Conservation (phyloP, 305 asterid species). For the Ajuga reptans region DNA sequence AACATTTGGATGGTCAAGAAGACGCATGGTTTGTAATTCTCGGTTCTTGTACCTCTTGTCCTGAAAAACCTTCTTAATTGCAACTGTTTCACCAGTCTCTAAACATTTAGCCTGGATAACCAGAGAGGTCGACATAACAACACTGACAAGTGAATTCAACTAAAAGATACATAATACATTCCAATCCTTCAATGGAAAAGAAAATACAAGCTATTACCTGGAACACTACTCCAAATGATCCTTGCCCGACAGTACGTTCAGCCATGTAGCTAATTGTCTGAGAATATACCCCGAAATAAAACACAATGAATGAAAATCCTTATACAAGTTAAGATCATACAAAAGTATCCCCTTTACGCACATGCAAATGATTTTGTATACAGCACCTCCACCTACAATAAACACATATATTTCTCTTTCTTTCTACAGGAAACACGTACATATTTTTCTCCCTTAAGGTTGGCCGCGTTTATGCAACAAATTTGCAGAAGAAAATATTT, state of each 20-base stretch:
- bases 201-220: slow-evolving; percentile 37
- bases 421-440: neutral
- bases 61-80: slow-evolving; percentile 4
- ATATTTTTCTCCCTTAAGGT: neutral
- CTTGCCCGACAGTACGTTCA: slow-evolving; percentile 77
- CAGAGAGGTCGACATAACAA: neutral
- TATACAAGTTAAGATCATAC: neutral
- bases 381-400: neutral
- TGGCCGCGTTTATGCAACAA: neutral
- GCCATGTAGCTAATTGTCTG: slow-evolving; percentile 71
- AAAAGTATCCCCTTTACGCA: neutral
- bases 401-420: neutral
- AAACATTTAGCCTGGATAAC: neutral
- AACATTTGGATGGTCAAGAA: slow-evolving; percentile 10
- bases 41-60: slow-evolving; percentile 6
- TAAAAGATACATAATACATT: neutral
- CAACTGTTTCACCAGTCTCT: neutral
- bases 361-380: slow-evolving; percentile 1
- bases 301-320: neutral
- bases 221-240: slow-evolving; percentile 77
- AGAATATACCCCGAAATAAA: neutral
- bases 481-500: neutral
- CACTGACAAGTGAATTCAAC: neutral
- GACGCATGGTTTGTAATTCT: neutral
- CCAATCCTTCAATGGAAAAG: slow-evolving; percentile 1